phyloP scores from a whole-genome alignment of 192 early-diverging fungal genomes.

The Coemansia sp. region DNA sequence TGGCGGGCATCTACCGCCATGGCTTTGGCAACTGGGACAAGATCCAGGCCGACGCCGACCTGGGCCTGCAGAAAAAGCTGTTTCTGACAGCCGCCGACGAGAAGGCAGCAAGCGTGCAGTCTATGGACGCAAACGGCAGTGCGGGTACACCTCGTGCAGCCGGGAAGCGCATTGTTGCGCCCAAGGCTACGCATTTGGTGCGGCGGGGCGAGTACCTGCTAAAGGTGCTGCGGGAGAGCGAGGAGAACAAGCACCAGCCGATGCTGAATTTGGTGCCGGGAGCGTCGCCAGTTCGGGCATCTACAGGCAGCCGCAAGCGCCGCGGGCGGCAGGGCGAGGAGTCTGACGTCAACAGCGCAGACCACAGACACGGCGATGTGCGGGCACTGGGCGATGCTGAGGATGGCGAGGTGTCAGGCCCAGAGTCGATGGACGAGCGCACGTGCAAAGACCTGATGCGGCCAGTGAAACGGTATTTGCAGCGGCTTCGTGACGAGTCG shows the following conservation, averaged over 20 bases:
- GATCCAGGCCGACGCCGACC: constrained; percentile 75
- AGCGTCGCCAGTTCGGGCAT: constrained; percentile 10
- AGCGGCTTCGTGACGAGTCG: constrained; percentile 58
- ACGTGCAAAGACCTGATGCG: constrained; percentile 68
- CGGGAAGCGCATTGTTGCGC: constrained; percentile 58
- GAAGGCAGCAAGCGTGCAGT: constrained; percentile 46
- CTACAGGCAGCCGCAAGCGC: constrained; percentile 28
- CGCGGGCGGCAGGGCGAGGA: constrained; percentile 35
- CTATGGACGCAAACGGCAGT: constrained; percentile 22
- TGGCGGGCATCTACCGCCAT: constrained; percentile 91
- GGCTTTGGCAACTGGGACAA: constrained; percentile 90
- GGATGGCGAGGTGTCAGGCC: constrained; percentile 46
- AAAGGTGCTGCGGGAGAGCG: constrained; percentile 74
- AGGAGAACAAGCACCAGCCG: constrained; percentile 48
- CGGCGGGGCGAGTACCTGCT: constrained; percentile 90
- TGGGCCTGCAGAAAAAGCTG: constrained; percentile 88
- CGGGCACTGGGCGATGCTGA: constrained; percentile 21
- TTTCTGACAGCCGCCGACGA: constrained; percentile 62
- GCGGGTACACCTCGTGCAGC: constrained; percentile 7
- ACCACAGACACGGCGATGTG: constrained; percentile 17
- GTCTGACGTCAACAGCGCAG: constrained; percentile 32
- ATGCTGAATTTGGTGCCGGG: constrained; percentile 13
- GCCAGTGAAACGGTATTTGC: constrained; percentile 63
- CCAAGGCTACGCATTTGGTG: constrained; percentile 82
- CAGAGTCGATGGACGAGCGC: constrained; percentile 59